Evolutionary conservation across 1,139 yeast species (phyloP).

Genomic region (Geotrichum australiense): DNA sequence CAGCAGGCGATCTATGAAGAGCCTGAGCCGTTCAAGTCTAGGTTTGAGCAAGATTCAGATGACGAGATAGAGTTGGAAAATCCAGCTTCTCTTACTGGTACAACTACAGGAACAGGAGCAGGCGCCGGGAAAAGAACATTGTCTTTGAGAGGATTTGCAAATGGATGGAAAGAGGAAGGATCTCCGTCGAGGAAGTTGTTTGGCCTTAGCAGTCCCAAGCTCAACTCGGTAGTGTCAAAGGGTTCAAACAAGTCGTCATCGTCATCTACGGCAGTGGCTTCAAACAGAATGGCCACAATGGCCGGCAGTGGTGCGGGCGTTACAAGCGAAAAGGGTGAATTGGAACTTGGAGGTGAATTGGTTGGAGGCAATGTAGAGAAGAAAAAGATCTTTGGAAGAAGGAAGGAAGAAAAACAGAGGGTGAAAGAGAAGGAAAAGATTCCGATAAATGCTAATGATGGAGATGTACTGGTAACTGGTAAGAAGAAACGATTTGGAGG

Average conservation of each 20-base stretch:
- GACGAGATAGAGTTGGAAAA: constrained; percentile 18
- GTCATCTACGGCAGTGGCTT: neutral
- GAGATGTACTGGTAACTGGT: constrained; percentile 4
- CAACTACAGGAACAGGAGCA: neutral
- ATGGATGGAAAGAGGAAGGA: neutral
- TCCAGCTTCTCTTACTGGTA: neutral
- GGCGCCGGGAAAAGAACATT: constrained; percentile 2
- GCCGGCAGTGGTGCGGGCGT: neutral
- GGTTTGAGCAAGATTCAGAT: constrained; percentile 34
- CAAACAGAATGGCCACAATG: neutral
- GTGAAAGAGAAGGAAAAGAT: too few relatives aligned
- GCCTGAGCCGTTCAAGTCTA: constrained; percentile 26
- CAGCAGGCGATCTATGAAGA: neutral
- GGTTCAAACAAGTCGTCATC: neutral
- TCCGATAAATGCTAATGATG: constrained; percentile 1
- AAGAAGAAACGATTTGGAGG: constrained; percentile 30
- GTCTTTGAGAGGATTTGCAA: constrained; percentile 3
- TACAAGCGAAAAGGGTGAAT: neutral
- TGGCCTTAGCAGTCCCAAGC: neutral
- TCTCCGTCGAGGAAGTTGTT: neutral
- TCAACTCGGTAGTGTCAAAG: too few relatives aligned
- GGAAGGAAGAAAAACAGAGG: too few relatives aligned
- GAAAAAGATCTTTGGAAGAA: neutral
- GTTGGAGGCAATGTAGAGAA: too few relatives aligned
- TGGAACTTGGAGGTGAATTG: neutral